Evolutionary conservation across 331 rosid species (phyloP).

Genomic region (Prunus yedoensis): DNA sequence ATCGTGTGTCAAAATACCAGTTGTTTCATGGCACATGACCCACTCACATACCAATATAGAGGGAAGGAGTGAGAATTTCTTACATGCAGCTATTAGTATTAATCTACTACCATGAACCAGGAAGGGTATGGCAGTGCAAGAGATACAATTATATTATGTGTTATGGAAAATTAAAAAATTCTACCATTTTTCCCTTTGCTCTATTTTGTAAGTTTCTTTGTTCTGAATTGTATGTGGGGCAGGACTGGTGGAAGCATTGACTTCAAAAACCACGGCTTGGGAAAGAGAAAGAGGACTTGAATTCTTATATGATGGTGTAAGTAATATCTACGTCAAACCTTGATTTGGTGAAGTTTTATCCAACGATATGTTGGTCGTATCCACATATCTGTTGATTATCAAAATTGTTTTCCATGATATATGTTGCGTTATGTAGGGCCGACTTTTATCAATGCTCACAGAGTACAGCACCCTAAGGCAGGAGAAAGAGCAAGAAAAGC

Average conservation of each 20-base stretch:
- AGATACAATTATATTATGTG: not conserved
- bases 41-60: not conserved
- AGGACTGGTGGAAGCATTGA: conserved; percentile 67
- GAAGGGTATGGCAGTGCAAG: not conserved
- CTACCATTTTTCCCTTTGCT: not conserved
- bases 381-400: conserved; percentile 6
- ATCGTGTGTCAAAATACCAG: not conserved
- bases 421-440: conserved; percentile 35
- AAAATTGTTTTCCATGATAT: not conserved
- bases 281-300: conserved; percentile 59
- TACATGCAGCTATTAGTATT: not conserved
- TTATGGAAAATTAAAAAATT: no score
- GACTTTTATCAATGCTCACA: conserved; percentile 60
- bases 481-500: conserved; percentile 69
- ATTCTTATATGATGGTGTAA: conserved; percentile 67
- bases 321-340: conserved; percentile 22
- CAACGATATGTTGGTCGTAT: not conserved
- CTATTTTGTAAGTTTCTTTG: not conserved
- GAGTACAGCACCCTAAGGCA: conserved; percentile 49
- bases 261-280: conserved; percentile 63
- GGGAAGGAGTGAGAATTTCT: not conserved
- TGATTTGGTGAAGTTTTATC: not conserved
- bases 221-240: conserved; percentile 18
- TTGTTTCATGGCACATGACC: not conserved
- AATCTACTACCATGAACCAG: not conserved